phyloP scores from a whole-genome alignment of 192 early-diverging fungal species.

The Coemansia sp. region DNA sequence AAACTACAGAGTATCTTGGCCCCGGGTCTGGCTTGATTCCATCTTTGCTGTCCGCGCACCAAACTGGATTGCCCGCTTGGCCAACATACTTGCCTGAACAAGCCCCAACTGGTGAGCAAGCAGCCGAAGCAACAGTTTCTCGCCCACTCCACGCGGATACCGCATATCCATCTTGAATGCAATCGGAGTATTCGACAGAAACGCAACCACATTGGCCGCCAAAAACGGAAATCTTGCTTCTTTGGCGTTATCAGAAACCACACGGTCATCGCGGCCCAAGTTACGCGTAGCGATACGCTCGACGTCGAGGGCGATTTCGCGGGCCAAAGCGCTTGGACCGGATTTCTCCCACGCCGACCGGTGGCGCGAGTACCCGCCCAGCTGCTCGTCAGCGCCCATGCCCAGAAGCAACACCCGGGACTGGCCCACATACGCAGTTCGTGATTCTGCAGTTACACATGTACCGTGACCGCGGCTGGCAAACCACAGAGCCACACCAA shows the following conservation, averaged over 20 bases:
- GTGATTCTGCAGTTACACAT: slow-evolving; percentile 2
- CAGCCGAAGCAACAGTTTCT: slow-evolving; percentile 84
- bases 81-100: slow-evolving; percentile 56
- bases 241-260: slow-evolving; percentile 81
- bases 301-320: slow-evolving; percentile 82
- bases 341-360: slow-evolving; percentile 63
- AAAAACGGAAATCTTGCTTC: slow-evolving; percentile 90
- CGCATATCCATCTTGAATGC: slow-evolving; percentile 81
- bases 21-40: slow-evolving; percentile 48
- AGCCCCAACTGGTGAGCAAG: slow-evolving; percentile 72
- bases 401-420: slow-evolving; percentile 84
- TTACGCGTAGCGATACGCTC: slow-evolving; percentile 84
- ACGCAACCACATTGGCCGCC: slow-evolving; percentile 65
- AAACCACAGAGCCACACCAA: slow-evolving; percentile 97
- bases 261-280: slow-evolving; percentile 90
- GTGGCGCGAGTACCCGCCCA: slow-evolving; percentile 91
- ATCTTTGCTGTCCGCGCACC: slow-evolving; percentile 96
- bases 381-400: slow-evolving; percentile 91
- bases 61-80: slow-evolving; percentile 96
- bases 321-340: slow-evolving; percentile 63
- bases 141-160: slow-evolving; percentile 78
- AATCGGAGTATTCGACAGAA: slow-evolving; percentile 67
- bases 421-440: slow-evolving; percentile 56
- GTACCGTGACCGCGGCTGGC: slow-evolving; percentile 77
- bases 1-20: slow-evolving; percentile 25